Conservation (phyloP, 148 eudicot species). For the Rhododendron williamsianum region DNA sequence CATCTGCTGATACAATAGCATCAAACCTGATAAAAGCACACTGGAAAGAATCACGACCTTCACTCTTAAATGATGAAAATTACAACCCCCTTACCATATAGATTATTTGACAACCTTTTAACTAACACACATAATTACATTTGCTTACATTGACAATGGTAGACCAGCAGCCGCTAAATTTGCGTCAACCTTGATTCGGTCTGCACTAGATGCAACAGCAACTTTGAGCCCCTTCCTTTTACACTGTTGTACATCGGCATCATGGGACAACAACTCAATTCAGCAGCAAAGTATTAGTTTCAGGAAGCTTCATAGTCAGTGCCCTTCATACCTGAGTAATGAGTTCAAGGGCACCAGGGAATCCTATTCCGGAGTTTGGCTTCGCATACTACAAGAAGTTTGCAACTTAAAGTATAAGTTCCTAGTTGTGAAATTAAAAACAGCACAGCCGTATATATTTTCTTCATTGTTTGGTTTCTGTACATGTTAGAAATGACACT, state of each 20-base stretch:
- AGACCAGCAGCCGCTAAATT: conserved; percentile 94
- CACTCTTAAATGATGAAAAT: neutral
- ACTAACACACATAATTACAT: neutral
- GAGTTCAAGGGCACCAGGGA: conserved; percentile 92
- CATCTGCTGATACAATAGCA: conserved; percentile 98
- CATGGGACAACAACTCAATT: conserved; percentile 4
- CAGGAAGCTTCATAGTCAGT: neutral
- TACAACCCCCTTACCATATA: neutral
- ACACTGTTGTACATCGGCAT: conserved; percentile 53
- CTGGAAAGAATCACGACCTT: conserved; percentile 11
- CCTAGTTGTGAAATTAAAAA: neutral
- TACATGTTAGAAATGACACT: neutral
- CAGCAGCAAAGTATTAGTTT: conserved; percentile 3
- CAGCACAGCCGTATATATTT: neutral
- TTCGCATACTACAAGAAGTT: conserved; percentile 66
- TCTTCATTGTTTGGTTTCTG: neutral
- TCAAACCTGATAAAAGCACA: conserved; percentile 60
- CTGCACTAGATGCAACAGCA: conserved; percentile 99
- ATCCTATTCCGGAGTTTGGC: conserved; percentile 92
- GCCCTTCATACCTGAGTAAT: conserved; percentile 52
- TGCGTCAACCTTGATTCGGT: conserved; percentile 93
- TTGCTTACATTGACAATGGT: conserved; percentile 63
- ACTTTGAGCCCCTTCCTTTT: conserved; percentile 86
- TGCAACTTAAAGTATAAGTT: neutral
- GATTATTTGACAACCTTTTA: neutral